Evolutionary conservation across 345 rosid genomes (phyloP), one percentile per base, ranked within the genome.

Genomic region (Ceriops zippeliana): DNA sequence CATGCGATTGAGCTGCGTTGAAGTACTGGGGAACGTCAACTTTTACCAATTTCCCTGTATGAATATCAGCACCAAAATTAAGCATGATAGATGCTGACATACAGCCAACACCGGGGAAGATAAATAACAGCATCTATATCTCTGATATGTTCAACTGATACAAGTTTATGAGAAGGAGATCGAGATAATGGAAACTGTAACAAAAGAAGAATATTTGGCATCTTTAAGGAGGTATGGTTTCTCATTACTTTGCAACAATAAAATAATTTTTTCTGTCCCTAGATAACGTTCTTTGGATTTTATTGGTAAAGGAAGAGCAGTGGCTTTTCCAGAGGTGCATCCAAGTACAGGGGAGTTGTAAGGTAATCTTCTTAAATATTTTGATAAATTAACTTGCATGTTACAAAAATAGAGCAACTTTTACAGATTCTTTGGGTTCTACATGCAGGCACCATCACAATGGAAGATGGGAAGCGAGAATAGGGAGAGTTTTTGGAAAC

Each of bases 381-480:
- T 57, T 28, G 10, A 53, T 60, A 30, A 61, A 65, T 27, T 21
- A 32, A 34, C 58, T 27, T 31, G 60, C n/a, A 13, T 15, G 31
- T 30, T 22, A 46, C 2, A 47, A 51, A 57, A 5, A 8, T 5
- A 6, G 26, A 32, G 20, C 58, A 53, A 20, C 3, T 37, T 61
- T 31, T 63, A 13, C 72, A 27, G 4, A 21, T 35, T 69, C 24
- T n/a, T 11, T 24, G 49, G 67, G 0, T 28, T 4, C 19, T 10
- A 65, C 64, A 21, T 63, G 75, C 86, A 86, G 90, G 82, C 89
- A 85, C 74, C 92, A 85, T 63, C 86, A 87, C 53, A 87, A 87
- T 62, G 89, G 92, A 47, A 81, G 88, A 79, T 87, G 92, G 92
- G 92, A 87, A 76, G 92, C 89, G 57, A 83, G 92, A 65, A 87